Evolutionary conservation across 2,329 filamentous ascomycete genomes (phyloP), one percentile per base, ranked within the genome.

Genomic region (Fusarium sp.): DNA sequence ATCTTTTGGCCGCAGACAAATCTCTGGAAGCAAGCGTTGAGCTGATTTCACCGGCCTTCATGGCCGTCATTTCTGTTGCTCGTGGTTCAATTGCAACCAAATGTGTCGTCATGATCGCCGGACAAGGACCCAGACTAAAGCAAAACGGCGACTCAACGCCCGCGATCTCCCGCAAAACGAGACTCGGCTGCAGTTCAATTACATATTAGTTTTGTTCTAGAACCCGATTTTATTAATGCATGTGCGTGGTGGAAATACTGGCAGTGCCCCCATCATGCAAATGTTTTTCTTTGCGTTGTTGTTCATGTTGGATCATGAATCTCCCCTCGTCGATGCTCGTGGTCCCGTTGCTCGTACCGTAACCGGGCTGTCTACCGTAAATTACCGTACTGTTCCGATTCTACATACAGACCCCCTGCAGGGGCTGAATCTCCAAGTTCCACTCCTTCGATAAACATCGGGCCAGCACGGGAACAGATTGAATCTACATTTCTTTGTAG

Each of bases 21-120:
- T 29, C 10, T 33, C 33, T 59, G 33, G 6, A 25, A 37, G 35
- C 5, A 29, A 37, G 31, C 6, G 27, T 33, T 25, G 23, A 25
- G 8, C 10, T 27, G 32, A 29, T n/a, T 39, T 8, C 29, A n/a
- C 11, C 19, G 15, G 14, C n/a, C 36, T 36, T 27, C 35, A 46
- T 11, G 6, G 25, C 17, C 19, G 15, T 49, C 21, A 39, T 62
- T 42, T 55, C 45, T 37, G 33, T 39, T 46, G 32, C 36, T 45
- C 32, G 50, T 57, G 35, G 41, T 59, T 51, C 29, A 55, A 19
- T 42, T 38, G 27, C 44, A 41, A 53, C 41, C 17, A 49, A 53
- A 38, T 41, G 41, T 69, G 62, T 66, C 62, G 67, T 69, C 67
- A 69, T 66, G 66, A 69, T 69, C 65, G 65, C 38, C 50, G 31